phyloP scores from a whole-genome alignment of 106 monocot genomes.

The Allium cepa region DNA sequence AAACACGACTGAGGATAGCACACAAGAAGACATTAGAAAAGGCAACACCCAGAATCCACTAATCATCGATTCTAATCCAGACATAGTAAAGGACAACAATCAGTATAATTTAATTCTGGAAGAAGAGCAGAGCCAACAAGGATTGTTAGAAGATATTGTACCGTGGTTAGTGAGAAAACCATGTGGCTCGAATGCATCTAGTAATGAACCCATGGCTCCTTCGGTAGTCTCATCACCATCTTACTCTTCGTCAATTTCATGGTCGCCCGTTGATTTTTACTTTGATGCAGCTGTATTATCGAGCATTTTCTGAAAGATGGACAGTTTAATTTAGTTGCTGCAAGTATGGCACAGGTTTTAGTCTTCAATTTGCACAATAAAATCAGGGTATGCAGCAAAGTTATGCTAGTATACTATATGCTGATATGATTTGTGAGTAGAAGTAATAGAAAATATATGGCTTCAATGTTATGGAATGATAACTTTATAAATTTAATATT shows the following conservation, averaged over 20 bases:
- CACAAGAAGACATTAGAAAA: background rate
- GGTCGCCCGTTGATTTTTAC: constrained; percentile 40
- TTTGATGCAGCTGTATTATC: constrained; percentile 44
- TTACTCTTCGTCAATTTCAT: constrained; percentile 43
- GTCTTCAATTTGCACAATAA: background rate
- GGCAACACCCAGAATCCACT: background rate
- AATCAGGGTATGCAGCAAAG: background rate
- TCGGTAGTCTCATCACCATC: constrained; percentile 46
- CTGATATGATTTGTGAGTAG: constrained; percentile 6
- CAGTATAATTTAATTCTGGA: background rate
- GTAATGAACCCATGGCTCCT: constrained; percentile 11
- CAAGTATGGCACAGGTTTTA: background rate
- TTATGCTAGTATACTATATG: constrained; percentile 1
- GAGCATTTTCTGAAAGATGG: constrained; percentile 21
- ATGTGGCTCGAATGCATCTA: constrained; percentile 6
- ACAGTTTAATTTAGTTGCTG: background rate
- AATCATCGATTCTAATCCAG: too few species aligned
- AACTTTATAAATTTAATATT: background rate
- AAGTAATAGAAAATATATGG: background rate
- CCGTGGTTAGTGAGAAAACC: constrained; percentile 74
- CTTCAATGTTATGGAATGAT: background rate
- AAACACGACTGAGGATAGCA: background rate
- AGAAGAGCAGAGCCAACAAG: constrained; percentile 23
- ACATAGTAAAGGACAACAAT: too few species aligned
- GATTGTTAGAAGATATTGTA: constrained; percentile 92